Evolutionary conservation across 2,329 filamentous ascomycete genomes (phyloP).

Genomic region (Chaetomium olivaceum): DNA sequence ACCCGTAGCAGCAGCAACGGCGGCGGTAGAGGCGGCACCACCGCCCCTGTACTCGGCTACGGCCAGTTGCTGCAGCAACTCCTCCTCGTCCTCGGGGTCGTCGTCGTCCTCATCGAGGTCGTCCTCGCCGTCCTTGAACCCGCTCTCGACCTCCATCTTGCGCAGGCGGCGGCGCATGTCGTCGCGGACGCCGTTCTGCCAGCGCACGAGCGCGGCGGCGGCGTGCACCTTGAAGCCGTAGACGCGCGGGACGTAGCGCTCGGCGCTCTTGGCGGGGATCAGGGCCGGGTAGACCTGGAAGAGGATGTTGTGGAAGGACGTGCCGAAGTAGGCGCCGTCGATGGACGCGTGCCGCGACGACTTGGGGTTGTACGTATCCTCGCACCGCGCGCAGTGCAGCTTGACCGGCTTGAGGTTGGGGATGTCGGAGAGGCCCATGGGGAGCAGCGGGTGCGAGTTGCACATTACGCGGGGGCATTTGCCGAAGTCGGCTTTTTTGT

Average conservation of each 20-base stretch:
- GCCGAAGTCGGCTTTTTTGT: constrained; percentile 96
- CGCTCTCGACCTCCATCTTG: constrained; percentile 71
- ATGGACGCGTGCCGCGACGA: constrained; percentile 93
- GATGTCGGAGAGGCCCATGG: constrained; percentile 90
- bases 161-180: constrained; percentile 77
- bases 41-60: constrained; percentile 10
- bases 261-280: constrained; percentile 79
- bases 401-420: constrained; percentile 89
- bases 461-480: constrained; percentile 98
- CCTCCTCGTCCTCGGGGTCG: constrained; percentile 55
- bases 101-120: constrained; percentile 64
- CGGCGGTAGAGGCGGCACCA: neutral
- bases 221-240: constrained; percentile 97
- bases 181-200: constrained; percentile 81
- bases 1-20: neutral
- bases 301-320: constrained; percentile 97
- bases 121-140: constrained; percentile 71
- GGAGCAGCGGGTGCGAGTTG: constrained; percentile 86
- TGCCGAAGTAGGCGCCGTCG: constrained; percentile 97
- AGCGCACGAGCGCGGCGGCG: constrained; percentile 80
- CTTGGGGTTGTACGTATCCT: constrained; percentile 98
- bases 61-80: constrained; percentile 24
- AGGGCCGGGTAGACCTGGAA: constrained; percentile 97
- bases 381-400: constrained; percentile 94
- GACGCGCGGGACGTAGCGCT: constrained; percentile 84